Evolutionary conservation across 1,284 basidiomycete species (phyloP), one percentile per base, ranked within the genome.

Genomic region (Melanopsichium pennsylvanicum): DNA sequence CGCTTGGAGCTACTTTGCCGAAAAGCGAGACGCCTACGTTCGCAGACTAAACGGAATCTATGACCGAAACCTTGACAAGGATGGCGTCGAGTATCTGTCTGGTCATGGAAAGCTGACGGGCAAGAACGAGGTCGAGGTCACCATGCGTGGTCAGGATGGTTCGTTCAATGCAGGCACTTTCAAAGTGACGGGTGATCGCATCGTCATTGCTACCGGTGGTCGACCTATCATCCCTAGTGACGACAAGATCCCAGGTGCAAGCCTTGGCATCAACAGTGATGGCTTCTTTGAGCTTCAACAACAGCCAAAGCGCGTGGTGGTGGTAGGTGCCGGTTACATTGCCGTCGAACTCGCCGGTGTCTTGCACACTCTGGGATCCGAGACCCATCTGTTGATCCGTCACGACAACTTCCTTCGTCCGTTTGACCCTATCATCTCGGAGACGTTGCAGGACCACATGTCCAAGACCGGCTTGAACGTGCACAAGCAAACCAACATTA

Each of bases 321-420:
- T 98, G 57, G 89, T 97, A 33, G 95, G 95, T 43, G 95, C 95
- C 16, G 95, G 95, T 4, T 98, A 98, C 83, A 98, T 98, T 75
- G 92, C 93, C 19, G 91, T 97, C 69, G 95, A 98, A 63, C 66
- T 84, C 10, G 79, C 78, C 10, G 77, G 76, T 39, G 72, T 82
- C 26, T 72, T 81, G 48, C 62, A 78, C 54, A 68, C 74, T 21
- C 78, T 81, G 11, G 76, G 76, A 22, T 70, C 72, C n/a, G 92
- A 97, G 83, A 95, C 93, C 18, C 93, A 97, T 80, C 83, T 97
- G 64, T 82, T 97, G 78, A 96, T 97, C 75, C 89, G 95, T 55
- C 86, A 89, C 59, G 91, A 97, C 50, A 89, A 87, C 50, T 91
- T 97, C 39, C 85, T 99, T 61, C 88, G 96, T 64, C 90, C 90